Evolutionary conservation across 1,284 basidiomycete genomes (phyloP), one percentile per base, ranked within the genome.

Genomic region (Ustilago shanxiensis): DNA sequence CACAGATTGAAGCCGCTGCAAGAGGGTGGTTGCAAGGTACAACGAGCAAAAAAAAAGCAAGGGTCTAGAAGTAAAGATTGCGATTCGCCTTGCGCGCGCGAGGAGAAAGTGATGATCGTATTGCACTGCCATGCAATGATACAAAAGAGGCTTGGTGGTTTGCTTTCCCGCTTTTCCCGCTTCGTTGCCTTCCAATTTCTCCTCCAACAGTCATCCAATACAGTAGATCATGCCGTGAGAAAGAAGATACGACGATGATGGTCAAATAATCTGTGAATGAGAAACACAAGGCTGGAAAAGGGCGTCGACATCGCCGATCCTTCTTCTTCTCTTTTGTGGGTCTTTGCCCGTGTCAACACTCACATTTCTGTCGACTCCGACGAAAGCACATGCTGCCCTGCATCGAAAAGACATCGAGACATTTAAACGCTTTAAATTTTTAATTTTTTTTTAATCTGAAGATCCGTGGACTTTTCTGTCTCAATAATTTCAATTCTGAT

Each of bases 321-420:
- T n/a, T n/a, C n/a, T n/a, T 33, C 31, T 33, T 33, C 31, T 11
- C 31, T 5, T 33, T 5, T 33, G 31, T 33, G 39, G 5, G 13
- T 41, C 7, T 18, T 41, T n/a, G n/a, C n/a, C n/a, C n/a, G n/a
- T n/a, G n/a, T n/a, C n/a, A n/a, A n/a, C n/a, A n/a, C n/a, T n/a
- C n/a, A n/a, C n/a, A n/a, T n/a, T n/a, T n/a, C 39, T 41, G 39
- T 16, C 39, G 39, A 41, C 44, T 45, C 44, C 44, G 44, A 45
- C 44, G 22, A 22, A 22, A 45, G n/a, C 44, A 45, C 10, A n/a
- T 45, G 44, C n/a, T 37, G 35, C 35, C 35, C 35, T 37, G 22
- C 22, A 45, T 45, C 44, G 44, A 20, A 45, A 45, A 8, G 44
- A 37, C 14, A 14, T 37, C 35, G 35, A 33, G n/a, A n/a, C n/a